A percentile compares a stretch with the other conserved stretches of the same genome.
These are phyloP conservation scores for Wallacemonas rigidus DNA, from an alignment of 208 protist genomes.

Conservation along the genomic window DNA sequence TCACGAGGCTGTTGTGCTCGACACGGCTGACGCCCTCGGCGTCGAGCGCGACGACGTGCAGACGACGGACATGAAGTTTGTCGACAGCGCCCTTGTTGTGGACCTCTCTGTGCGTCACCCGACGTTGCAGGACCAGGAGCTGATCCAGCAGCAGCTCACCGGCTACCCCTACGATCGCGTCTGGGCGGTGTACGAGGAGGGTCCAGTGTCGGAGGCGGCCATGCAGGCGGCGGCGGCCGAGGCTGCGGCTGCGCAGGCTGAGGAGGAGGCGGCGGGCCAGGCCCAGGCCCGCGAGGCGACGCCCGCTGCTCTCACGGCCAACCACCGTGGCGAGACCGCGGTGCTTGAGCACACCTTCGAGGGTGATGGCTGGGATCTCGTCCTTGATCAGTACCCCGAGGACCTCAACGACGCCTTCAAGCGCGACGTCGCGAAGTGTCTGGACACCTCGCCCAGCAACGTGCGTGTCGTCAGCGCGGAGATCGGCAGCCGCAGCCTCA, in stretches of 20 bases:
- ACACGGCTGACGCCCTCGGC: constrained; percentile 37
- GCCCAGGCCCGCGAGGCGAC: not conserved
- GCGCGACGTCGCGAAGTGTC: constrained; percentile 33
- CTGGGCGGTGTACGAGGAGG: constrained; percentile 47
- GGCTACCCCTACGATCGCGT: constrained; percentile 40
- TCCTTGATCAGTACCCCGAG: constrained; percentile 38
- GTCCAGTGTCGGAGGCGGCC: constrained; percentile 26
- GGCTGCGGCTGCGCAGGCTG: constrained; percentile 24
- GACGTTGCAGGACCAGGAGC: constrained; percentile 32
- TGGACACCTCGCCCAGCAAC: constrained; percentile 36
- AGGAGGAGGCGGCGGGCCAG: not conserved
- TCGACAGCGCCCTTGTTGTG: constrained; percentile 30
- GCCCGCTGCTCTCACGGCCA: not conserved
- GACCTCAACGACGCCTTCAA: constrained; percentile 53
- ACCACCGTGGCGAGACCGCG: constrained; percentile 31
- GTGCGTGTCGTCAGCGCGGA: constrained; percentile 42
- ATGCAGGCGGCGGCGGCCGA: constrained; percentile 26
- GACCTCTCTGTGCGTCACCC: constrained; percentile 32
- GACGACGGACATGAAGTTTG: constrained; percentile 23
- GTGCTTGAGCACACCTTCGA: constrained; percentile 57
- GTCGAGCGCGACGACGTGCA: constrained; percentile 27
- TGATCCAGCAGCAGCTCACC: constrained; percentile 38
- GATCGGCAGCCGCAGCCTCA: constrained; percentile 46
- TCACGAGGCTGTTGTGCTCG: constrained; percentile 35
- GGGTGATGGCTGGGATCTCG: constrained; percentile 67